A percentile compares a stretch with the other conserved stretches of the same genome.
Evolutionary conservation across 805 yeast genomes (phyloP).

Genomic region (Metschnikowia lochheadii): DNA sequence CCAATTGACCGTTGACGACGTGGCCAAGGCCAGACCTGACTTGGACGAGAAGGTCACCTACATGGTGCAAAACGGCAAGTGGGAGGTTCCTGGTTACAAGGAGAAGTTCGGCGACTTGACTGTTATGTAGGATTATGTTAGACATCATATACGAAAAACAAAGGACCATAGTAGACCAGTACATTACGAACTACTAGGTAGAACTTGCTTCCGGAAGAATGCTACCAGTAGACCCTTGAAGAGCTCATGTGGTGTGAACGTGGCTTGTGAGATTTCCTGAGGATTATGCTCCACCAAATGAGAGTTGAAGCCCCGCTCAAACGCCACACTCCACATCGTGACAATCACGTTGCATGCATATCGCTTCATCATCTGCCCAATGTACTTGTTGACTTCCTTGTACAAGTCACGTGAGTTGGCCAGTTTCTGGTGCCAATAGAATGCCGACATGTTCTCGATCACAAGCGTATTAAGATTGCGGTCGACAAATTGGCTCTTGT

Average conservation of each 20-base stretch:
- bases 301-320: constrained; percentile 29
- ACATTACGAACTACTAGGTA: background rate
- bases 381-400: constrained; percentile 9
- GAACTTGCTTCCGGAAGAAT: background rate
- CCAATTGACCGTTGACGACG: constrained; percentile 93
- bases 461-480: constrained; percentile 20
- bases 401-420: constrained; percentile 10
- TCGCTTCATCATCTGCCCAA: constrained; percentile 13
- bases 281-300: background rate
- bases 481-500: background rate
- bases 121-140: constrained; percentile 57
- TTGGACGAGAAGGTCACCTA: constrained; percentile 92
- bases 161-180: background rate
- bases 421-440: constrained; percentile 28
- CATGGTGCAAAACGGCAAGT: constrained; percentile 94
- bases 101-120: constrained; percentile 97
- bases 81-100: constrained; percentile 97
- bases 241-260: constrained; percentile 11
- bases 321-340: constrained; percentile 26
- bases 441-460: constrained; percentile 33
- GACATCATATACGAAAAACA: constrained; percentile 2
- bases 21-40: constrained; percentile 94
- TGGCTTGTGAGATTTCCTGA: constrained; percentile 4
- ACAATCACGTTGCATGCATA: constrained; percentile 28
- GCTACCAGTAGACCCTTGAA: background rate